Percentiles rank a stretch among this genome's conserved stretches.
Conservation (phyloP, 1,284 basidiomycete species). For the Rhizoctonia solani region DNA sequence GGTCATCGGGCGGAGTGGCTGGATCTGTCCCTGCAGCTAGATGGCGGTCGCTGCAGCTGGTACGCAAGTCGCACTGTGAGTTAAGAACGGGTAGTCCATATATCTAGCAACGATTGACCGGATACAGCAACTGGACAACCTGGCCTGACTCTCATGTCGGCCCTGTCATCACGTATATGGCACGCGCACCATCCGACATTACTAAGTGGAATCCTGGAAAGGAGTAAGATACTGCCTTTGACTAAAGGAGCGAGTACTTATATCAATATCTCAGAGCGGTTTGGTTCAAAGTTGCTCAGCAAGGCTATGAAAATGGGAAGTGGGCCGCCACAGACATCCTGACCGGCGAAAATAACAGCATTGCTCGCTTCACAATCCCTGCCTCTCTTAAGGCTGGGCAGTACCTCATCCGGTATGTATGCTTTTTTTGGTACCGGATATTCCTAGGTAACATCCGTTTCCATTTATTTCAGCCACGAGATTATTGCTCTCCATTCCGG, state of each 20-base stretch:
- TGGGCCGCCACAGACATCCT: slow-evolving; percentile 53
- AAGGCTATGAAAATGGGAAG: slow-evolving; percentile 52
- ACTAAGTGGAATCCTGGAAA: slow-evolving; percentile 50
- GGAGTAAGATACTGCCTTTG: slow-evolving; percentile 46
- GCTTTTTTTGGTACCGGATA: not conserved
- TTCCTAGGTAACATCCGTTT: not conserved
- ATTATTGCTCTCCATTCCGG: slow-evolving; percentile 30
- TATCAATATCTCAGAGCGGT: slow-evolving; percentile 45
- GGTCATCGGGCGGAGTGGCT: slow-evolving; percentile 47
- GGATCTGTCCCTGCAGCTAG: slow-evolving; percentile 53
- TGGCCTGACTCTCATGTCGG: slow-evolving; percentile 49
- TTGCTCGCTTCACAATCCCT: slow-evolving; percentile 55
- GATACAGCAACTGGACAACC: slow-evolving; percentile 51
- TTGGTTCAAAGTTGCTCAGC: slow-evolving; percentile 56
- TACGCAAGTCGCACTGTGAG: slow-evolving; percentile 47
- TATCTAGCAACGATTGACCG: not conserved
- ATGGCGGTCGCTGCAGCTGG: slow-evolving; percentile 55
- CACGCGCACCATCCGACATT: slow-evolving; percentile 51
- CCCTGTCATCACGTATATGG: slow-evolving; percentile 56
- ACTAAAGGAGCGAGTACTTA: no score
- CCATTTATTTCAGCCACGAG: slow-evolving; percentile 6
- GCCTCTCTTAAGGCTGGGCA: slow-evolving; percentile 52
- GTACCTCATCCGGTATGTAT: slow-evolving; percentile 56
- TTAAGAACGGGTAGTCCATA: not conserved
- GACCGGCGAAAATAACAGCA: slow-evolving; percentile 46